A percentile compares a stretch with the other conserved stretches of the same genome.
Evolutionary conservation across 2,329 filamentous ascomycete genomes (phyloP).

Genomic region (Septoria linicola): DNA sequence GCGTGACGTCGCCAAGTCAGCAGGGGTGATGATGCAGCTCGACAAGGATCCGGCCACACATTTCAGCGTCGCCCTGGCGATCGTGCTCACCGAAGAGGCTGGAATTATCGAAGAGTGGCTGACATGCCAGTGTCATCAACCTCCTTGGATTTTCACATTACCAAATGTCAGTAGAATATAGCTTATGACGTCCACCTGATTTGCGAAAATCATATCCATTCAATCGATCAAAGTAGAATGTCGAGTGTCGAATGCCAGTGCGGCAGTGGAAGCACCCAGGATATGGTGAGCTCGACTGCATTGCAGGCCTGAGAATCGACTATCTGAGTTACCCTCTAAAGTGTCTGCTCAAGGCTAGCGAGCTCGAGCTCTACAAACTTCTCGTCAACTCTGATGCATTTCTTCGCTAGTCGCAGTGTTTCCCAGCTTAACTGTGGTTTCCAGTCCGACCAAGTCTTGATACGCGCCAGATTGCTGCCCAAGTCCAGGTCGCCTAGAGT

Average conservation of each 20-base stretch:
- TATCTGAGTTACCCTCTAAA: too few relatives aligned
- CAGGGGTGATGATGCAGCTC: constrained; percentile 12
- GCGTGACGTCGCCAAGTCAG: constrained; percentile 3
- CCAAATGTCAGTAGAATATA: too few relatives aligned
- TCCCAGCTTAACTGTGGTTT: not conserved
- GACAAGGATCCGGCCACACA: constrained; percentile 12
- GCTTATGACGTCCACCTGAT: not conserved
- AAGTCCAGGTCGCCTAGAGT: not conserved
- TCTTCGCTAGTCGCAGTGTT: not conserved
- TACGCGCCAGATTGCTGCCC: not conserved
- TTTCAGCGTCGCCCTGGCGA: not conserved
- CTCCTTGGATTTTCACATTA: too few relatives aligned
- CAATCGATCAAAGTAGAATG: too few relatives aligned
- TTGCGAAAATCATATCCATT: not conserved
- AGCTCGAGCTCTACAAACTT: not conserved
- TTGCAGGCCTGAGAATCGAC: too few relatives aligned
- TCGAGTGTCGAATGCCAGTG: too few relatives aligned
- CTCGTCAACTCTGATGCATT: not conserved
- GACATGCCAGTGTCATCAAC: too few relatives aligned
- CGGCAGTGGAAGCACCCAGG: too few relatives aligned
- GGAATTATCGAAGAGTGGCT: constrained; percentile 1
- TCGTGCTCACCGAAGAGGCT: constrained; percentile 5
- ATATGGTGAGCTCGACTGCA: too few relatives aligned
- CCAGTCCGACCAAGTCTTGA: not conserved
- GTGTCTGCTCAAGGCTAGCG: not conserved